These are phyloP conservation scores for Amaranthus cruentus DNA, from an alignment of 148 eudicot species.

Conservation along the genomic window DNA sequence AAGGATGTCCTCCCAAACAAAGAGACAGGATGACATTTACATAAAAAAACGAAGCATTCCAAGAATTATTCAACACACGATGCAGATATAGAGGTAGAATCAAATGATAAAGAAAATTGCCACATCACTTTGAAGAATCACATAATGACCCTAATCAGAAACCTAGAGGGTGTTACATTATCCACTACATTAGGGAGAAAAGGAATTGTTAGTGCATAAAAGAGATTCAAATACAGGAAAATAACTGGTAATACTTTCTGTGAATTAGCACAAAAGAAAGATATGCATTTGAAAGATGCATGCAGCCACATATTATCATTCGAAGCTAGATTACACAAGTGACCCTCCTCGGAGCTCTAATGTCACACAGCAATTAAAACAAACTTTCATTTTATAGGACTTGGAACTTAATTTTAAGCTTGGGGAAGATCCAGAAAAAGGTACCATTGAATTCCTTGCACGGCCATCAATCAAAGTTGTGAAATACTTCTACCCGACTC, in stretches of 20 bases:
- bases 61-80: neutral
- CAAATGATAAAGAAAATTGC: neutral
- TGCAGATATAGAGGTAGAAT: too few species aligned
- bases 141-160: neutral
- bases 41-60: neutral
- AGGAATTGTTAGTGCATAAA: neutral
- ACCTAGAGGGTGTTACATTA: neutral
- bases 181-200: neutral
- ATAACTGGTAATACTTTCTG: neutral
- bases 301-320: neutral
- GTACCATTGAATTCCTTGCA: neutral
- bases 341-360: neutral
- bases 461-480: neutral
- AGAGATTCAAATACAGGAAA: neutral
- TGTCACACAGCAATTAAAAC: neutral
- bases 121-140: neutral
- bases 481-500: neutral
- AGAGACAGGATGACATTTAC: neutral
- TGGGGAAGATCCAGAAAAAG: neutral
- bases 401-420: neutral
- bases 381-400: neutral
- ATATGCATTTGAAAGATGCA: neutral
- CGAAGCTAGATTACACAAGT: neutral
- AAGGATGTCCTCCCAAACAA: neutral
- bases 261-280: neutral